These are phyloP conservation scores for Syzygium grande DNA, from an alignment of 345 rosid genomes.

Conservation along the genomic window DNA sequence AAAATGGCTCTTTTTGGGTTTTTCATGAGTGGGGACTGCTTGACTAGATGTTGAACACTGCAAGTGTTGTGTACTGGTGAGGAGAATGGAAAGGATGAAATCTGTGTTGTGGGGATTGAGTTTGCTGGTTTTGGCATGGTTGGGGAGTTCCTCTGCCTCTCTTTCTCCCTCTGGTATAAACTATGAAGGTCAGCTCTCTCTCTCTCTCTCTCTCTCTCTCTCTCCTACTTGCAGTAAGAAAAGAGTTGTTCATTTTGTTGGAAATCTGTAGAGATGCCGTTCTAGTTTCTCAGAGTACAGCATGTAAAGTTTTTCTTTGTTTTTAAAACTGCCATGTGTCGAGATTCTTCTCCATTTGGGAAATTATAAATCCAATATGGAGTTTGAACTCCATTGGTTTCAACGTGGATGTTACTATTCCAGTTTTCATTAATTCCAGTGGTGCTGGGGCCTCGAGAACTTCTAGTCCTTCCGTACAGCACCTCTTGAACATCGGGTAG, in stretches of 20 bases:
- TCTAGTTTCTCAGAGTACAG: neutral
- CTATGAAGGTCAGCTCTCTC: conserved; percentile 26
- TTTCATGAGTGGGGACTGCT: neutral
- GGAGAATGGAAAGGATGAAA: neutral
- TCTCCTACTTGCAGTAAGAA: neutral
- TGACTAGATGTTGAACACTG: neutral
- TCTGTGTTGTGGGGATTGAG: neutral
- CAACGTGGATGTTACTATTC: neutral
- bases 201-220: neutral
- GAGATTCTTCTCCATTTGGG: neutral
- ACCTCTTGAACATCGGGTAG: neutral
- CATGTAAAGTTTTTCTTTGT: neutral
- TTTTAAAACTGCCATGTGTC: neutral
- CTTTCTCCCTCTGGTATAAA: conserved; percentile 32
- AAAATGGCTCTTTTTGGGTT: neutral
- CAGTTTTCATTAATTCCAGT: neutral
- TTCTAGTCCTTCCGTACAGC: neutral
- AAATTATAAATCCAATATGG: neutral
- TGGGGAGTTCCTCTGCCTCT: conserved; percentile 21
- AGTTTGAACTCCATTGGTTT: neutral
- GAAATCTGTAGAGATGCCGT: neutral
- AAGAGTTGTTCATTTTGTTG: neutral
- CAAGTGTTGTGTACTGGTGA: neutral
- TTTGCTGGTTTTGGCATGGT: conserved; percentile 17
- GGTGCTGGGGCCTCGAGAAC: neutral